Evolutionary conservation across 805 yeast species (phyloP).

Genomic region (Candida ovalis): DNA sequence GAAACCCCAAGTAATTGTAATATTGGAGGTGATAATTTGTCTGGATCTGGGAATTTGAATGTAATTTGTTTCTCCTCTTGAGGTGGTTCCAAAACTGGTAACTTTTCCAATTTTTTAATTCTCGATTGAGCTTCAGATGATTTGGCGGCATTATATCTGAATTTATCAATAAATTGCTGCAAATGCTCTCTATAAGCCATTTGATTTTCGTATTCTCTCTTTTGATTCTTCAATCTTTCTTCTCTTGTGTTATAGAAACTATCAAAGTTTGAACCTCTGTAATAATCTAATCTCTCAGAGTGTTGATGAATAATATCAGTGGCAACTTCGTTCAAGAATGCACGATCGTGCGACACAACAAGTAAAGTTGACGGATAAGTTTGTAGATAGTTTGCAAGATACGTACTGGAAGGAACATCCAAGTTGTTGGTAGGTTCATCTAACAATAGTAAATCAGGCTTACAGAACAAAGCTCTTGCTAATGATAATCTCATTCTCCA

Average conservation of each 20-base stretch:
- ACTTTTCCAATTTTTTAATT: constrained; percentile 91
- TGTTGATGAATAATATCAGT: constrained; percentile 98
- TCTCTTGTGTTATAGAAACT: constrained; percentile 89
- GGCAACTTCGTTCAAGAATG: constrained; percentile 95
- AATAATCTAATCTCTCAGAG: constrained; percentile 93
- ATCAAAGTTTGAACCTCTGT: constrained; percentile 91
- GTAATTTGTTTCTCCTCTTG: constrained; percentile 83
- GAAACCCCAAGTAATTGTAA: constrained; percentile 82
- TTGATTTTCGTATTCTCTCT: constrained; percentile 95
- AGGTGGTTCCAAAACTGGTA: constrained; percentile 91
- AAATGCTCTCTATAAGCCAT: constrained; percentile 93
- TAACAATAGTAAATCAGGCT: constrained; percentile 85
- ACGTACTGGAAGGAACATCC: constrained; percentile 99
- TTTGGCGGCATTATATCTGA: constrained; percentile 95
- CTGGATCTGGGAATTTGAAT: constrained; percentile 95
- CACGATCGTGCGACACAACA: constrained; percentile 97
- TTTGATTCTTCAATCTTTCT: constrained; percentile 89
- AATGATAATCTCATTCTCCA: constrained; percentile 99
- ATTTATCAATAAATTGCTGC: constrained; percentile 93
- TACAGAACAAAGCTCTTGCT: constrained; percentile 96
- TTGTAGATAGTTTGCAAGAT: constrained; percentile 83
- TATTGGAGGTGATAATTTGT: constrained; percentile 87
- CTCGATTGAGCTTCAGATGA: constrained; percentile 97
- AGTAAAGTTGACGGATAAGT: constrained; percentile 88
- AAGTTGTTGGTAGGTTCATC: constrained; percentile 99